Base-by-base conservation (phyloP, 129 eudicot genomes). In the Calendula officinalis region DNA sequence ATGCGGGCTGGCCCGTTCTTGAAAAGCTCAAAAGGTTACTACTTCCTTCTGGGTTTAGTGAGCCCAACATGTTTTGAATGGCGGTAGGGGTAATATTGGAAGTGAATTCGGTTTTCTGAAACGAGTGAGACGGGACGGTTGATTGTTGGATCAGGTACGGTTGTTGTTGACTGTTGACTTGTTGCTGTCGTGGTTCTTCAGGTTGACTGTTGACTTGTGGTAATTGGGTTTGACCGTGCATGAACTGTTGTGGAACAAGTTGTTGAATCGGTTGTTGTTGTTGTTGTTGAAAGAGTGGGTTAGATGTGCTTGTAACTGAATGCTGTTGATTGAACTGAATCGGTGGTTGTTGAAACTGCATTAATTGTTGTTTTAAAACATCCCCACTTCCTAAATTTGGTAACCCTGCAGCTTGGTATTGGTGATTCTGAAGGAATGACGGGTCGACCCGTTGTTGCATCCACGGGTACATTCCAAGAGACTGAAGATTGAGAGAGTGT, bases 381-480 rank as follows among this genome's bases (percentile, higher is more conserved):
- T 84, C 98, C 42, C 88, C 84, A 13, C 86, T 58, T 50, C 94
- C 86, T 45, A 74, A 70, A 66, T 78, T 87, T 60, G 82, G 96
- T 62, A 87, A 57, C 48, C 96, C 88, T 1, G 95, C 81, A 39
- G 95, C 96, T 77, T 92, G 96, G 56, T 92, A 92, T 75, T 92
- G 98, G 79, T 83, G 98, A 59, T 81, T 78, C 36, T 90, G 80
- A 22, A 81, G 70, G 47, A 80, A 72, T 1, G 82, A 46, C 8
- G 86, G 88, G 60, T 92, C 98, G 5, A 81, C 72, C 56, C 98
- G 81, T 71, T 90, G 91, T 77, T 92, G 98, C 96, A 85, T 85
- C 96, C 95, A 88, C 3, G 98, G 98, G 10, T 81, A 68, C 95
- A 88, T 79, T 56, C 98, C 89, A 47, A 64, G 77, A 8, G 94